These are phyloP conservation scores for Herpetospermum pedunculosum DNA, from an alignment of 306 rosid genomes.

Conservation along the genomic window DNA sequence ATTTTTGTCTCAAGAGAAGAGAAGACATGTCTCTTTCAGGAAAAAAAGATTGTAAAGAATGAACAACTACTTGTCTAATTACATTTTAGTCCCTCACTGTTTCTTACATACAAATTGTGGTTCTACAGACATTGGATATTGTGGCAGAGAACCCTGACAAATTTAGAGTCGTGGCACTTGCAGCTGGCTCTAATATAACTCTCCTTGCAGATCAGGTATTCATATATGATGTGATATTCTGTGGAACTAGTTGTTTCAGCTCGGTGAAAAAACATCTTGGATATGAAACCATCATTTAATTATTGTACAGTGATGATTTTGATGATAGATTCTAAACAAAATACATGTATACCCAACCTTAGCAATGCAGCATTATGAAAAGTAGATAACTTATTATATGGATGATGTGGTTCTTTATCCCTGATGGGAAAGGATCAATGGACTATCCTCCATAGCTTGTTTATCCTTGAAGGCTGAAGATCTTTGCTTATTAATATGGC, in stretches of 20 bases:
- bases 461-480: not conserved
- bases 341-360: not conserved
- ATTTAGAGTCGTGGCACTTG: conserved; percentile 80
- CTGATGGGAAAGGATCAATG: not conserved
- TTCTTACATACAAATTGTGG: conserved; percentile 12
- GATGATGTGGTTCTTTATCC: not conserved
- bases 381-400: not conserved
- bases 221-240: not conserved
- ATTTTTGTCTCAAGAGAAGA: not conserved
- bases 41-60: not conserved
- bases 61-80: not conserved
- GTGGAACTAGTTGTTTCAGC: not conserved
- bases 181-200: conserved; percentile 92
- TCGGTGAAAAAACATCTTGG: not conserved
- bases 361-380: not conserved
- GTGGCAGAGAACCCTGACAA: conserved; percentile 94
- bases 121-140: conserved; percentile 85
- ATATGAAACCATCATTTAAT: not conserved
- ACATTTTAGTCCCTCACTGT: conserved; percentile 14
- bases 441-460: no score
- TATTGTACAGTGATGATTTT: not conserved
- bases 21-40: not conserved
- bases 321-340: not conserved
- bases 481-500: not conserved
- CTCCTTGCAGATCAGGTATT: conserved; percentile 96